phyloP scores from a whole-genome alignment of 768 basidiomycete species.

The Hygrophoropsis aurantiaca region DNA sequence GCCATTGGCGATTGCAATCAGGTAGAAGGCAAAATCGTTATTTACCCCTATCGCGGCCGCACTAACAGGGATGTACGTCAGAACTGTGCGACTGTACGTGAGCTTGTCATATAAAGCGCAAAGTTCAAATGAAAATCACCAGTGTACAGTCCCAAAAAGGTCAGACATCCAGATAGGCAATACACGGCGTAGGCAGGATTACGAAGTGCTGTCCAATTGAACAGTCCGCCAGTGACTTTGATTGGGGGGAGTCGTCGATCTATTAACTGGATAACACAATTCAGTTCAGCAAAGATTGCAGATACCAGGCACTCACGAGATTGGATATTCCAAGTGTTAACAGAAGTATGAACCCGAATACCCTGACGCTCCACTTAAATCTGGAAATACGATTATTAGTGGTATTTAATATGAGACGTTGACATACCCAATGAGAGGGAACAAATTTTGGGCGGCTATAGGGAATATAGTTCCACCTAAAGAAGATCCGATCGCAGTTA shows the following conservation, averaged over 20 bases:
- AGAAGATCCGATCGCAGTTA: slow-evolving; percentile 64
- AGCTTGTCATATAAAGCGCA: slow-evolving; percentile 2
- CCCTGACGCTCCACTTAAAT: slow-evolving; percentile 78
- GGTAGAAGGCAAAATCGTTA: slow-evolving; percentile 56
- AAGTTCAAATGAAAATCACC: slow-evolving; percentile 34
- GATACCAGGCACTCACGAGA: slow-evolving; percentile 44
- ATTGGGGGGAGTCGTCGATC: slow-evolving; percentile 54
- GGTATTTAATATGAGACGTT: neutral
- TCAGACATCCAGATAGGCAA: slow-evolving; percentile 52
- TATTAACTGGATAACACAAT: slow-evolving; percentile 19
- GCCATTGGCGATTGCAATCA: slow-evolving; percentile 68
- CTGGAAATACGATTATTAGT: slow-evolving; percentile 30
- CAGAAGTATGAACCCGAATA: slow-evolving; percentile 63
- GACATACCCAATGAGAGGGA: slow-evolving; percentile 54
- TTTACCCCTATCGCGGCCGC: slow-evolving; percentile 50
- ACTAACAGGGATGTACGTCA: slow-evolving; percentile 67
- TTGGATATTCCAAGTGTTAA: slow-evolving; percentile 53
- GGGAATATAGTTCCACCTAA: slow-evolving; percentile 71
- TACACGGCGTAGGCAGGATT: slow-evolving; percentile 52
- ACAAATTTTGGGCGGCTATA: slow-evolving; percentile 54
- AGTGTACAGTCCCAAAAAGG: slow-evolving; percentile 72
- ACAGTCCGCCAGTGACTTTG: slow-evolving; percentile 53
- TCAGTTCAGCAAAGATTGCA: neutral
- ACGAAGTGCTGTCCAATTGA: slow-evolving; percentile 53
- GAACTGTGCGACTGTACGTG: slow-evolving; percentile 36